Evolutionary conservation across 202 grass and related monocot genomes (phyloP).

Genomic region (Zoysia matrella): DNA sequence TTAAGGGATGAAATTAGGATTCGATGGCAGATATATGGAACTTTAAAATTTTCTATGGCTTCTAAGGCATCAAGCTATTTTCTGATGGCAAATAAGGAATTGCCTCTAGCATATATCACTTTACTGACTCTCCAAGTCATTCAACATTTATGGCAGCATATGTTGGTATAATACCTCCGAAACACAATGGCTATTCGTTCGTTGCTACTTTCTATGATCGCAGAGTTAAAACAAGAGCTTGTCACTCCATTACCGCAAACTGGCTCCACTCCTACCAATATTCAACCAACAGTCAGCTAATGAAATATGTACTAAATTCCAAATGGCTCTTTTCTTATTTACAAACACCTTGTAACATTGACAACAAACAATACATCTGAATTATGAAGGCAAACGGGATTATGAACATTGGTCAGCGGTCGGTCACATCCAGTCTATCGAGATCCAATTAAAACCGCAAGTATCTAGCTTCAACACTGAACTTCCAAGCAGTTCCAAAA

Average conservation of each 20-base stretch:
- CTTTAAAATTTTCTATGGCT: too few relatives aligned
- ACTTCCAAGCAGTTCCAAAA: not conserved
- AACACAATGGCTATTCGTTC: not conserved
- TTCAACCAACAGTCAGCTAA: not conserved
- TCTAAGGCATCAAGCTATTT: too few relatives aligned
- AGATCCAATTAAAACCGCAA: not conserved
- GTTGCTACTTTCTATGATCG: not conserved
- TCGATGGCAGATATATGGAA: too few relatives aligned
- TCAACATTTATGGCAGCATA: not conserved
- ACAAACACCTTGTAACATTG: not conserved
- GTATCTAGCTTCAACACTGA: not conserved
- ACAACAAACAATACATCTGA: not conserved
- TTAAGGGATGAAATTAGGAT: too few relatives aligned
- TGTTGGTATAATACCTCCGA: not conserved
- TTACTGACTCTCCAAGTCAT: not conserved
- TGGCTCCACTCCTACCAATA: conserved; percentile 2
- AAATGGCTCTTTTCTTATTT: not conserved
- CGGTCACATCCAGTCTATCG: not conserved
- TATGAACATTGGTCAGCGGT: not conserved
- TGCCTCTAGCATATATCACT: too few relatives aligned
- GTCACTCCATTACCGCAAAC: not conserved
- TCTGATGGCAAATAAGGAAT: too few relatives aligned
- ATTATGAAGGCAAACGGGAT: not conserved
- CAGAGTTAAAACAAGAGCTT: not conserved
- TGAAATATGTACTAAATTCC: not conserved